Evolutionary conservation across 352 stramenopile species (phyloP).

Genomic region (Pythium monospermum): DNA sequence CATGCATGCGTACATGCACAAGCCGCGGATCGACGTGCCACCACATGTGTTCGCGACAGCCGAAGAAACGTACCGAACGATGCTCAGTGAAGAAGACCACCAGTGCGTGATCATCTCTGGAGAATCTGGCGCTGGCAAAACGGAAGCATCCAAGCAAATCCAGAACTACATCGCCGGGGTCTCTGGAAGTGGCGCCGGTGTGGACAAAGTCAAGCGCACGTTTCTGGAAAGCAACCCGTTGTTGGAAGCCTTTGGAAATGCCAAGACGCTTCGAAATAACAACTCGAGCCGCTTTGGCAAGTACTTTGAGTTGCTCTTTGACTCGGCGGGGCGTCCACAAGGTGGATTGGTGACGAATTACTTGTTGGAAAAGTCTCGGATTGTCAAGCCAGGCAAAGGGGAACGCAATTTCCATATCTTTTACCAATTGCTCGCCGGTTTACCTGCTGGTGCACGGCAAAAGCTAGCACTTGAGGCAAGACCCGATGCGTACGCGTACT

Average conservation of each 20-base stretch:
- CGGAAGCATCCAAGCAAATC: slow-evolving; percentile 87
- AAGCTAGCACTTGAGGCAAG: slow-evolving; percentile 64
- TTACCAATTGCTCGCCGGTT: slow-evolving; percentile 86
- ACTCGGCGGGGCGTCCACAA: slow-evolving; percentile 72
- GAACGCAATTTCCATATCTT: slow-evolving; percentile 96
- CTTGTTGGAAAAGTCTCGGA: slow-evolving; percentile 88
- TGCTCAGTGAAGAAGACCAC: slow-evolving; percentile 87
- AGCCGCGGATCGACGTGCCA: slow-evolving; percentile 81
- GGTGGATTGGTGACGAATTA: slow-evolving; percentile 91
- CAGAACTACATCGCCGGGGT: slow-evolving; percentile 88
- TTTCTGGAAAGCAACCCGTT: slow-evolving; percentile 95
- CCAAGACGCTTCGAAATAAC: slow-evolving; percentile 93
- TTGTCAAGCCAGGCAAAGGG: slow-evolving; percentile 79
- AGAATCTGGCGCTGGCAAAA: slow-evolving; percentile 83
- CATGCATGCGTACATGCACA: slow-evolving; percentile 82
- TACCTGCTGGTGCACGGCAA: slow-evolving; percentile 48
- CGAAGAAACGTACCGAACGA: slow-evolving; percentile 84
- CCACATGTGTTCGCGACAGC: slow-evolving; percentile 85
- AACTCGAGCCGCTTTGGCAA: slow-evolving; percentile 96
- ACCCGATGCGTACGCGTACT: slow-evolving; percentile 82
- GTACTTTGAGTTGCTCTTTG: slow-evolving; percentile 94
- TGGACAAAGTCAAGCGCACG: slow-evolving; percentile 86
- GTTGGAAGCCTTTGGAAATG: slow-evolving; percentile 96
- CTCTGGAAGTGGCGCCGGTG: slow-evolving; percentile 63
- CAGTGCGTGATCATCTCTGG: slow-evolving; percentile 89